Evolutionary conservation across 1,284 basidiomycete genomes (phyloP).

Genomic region (Ganoderma lingzhi): DNA sequence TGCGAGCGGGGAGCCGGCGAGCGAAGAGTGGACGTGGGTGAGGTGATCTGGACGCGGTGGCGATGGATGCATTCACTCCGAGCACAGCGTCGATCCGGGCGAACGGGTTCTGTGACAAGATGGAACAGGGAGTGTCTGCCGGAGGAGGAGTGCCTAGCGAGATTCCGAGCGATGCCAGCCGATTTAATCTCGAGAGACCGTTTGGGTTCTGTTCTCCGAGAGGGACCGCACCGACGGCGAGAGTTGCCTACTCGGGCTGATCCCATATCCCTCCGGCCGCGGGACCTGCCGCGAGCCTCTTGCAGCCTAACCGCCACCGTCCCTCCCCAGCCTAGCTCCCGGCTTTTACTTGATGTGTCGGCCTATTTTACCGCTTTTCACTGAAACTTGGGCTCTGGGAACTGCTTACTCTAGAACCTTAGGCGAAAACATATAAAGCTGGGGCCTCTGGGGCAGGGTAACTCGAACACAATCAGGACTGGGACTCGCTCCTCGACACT

Average conservation of each 20-base stretch:
- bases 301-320: constrained; percentile 32
- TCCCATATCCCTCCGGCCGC: not conserved
- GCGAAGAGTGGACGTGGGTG: constrained; percentile 23
- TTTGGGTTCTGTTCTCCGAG: constrained; percentile 8
- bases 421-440: constrained; percentile 34
- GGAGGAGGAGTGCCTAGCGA: constrained; percentile 13
- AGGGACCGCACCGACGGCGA: constrained; percentile 8
- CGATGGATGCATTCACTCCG: constrained; percentile 22
- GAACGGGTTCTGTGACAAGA: constrained; percentile 30
- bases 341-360: constrained; percentile 35
- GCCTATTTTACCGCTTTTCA: constrained; percentile 32
- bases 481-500: constrained; percentile 20
- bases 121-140: constrained; percentile 21
- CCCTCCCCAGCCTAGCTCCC: constrained; percentile 31
- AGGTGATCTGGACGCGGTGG: constrained; percentile 22
- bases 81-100: constrained; percentile 32
- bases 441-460: constrained; percentile 13
- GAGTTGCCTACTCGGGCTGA: constrained; percentile 1
- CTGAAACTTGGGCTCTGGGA: constrained; percentile 32
- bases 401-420: constrained; percentile 32
- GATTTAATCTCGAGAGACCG: constrained; percentile 15
- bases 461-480: constrained; percentile 24
- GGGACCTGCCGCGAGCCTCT: constrained; percentile 26
- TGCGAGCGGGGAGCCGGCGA: constrained; percentile 21
- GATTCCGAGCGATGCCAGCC: constrained; percentile 24